Base-by-base conservation (phyloP, 2,329 filamentous ascomycete genomes). In the Arachnomyces sp. region DNA sequence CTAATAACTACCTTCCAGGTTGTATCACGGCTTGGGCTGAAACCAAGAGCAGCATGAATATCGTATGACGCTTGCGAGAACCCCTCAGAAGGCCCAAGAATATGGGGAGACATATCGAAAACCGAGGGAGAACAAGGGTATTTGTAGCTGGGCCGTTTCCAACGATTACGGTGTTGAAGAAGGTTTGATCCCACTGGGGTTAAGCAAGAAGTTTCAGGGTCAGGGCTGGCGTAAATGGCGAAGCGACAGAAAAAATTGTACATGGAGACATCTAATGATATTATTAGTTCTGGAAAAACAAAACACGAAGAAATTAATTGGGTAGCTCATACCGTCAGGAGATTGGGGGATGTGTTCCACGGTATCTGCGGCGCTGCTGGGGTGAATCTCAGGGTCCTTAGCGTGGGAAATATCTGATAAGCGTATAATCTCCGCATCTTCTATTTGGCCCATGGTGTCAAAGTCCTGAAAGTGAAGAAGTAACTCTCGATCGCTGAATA, bases 211-310 rank as follows among this genome's bases (percentile, higher is more conserved):
- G 17, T 33, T 28, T 36, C 31, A n/a, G 17, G 21, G 16, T 28
- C 16, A 7, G 21, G 18, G 12, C 31, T 31, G 16, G 31, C 31
- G 16, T 37, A 32, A 29, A 44, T 40, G 18, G 29, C 46, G 38
- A 44, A 44, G 8, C 46, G 46, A 33, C 46, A 48, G 29, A 47
- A 48, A 36, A 25, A 36, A 16, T n/a, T 28, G 34, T 15, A 36
- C 12, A 15, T 15, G 32, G 32, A 15, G 9, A 12, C 8, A 42
- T 16, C 16, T 12, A 33, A 15, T 31, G 9, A 17, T 35, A n/a
- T 28, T 34, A n/a, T n/a, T n/a, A n/a, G n/a, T n/a, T n/a, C n/a
- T n/a, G n/a, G n/a, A n/a, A n/a, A n/a, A n/a, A n/a, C n/a, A n/a
- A n/a, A n/a, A n/a, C n/a, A n/a, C n/a, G n/a, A n/a, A n/a, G n/a